Conservation (phyloP, 805 yeast genomes). For the Saturnispora quitensis region DNA sequence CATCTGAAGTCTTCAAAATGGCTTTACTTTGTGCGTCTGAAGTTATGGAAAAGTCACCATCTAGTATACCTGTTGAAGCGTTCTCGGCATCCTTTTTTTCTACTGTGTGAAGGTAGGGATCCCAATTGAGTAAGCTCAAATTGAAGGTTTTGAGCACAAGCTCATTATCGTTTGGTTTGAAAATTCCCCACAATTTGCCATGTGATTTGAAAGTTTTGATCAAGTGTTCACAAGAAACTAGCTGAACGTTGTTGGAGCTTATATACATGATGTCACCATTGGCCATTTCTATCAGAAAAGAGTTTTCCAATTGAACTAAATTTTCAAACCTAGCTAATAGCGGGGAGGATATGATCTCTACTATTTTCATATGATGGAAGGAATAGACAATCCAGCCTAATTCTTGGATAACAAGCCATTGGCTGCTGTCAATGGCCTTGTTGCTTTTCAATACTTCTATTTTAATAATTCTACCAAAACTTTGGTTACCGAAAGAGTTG, state of each 20-base stretch:
- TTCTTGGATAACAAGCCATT: conserved; percentile 22
- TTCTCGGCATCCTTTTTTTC: no score
- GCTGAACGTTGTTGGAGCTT: conserved; percentile 9
- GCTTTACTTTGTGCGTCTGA: background rate
- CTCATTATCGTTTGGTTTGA: background rate
- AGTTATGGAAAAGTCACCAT: conserved; percentile 3
- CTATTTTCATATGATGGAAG: conserved; percentile 3
- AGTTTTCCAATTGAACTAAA: conserved; percentile 8
- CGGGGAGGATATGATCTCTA: conserved; percentile 20
- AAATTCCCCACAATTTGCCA: conserved; percentile 3
- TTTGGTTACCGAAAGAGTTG: conserved; percentile 10
- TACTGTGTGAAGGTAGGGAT: background rate
- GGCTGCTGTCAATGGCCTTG: background rate
- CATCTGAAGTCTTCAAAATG: background rate
- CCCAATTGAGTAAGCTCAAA: conserved; percentile 1
- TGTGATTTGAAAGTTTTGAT: conserved; percentile 9
- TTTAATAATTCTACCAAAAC: conserved; percentile 17
- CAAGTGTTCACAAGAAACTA: background rate
- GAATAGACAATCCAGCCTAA: conserved; percentile 25
- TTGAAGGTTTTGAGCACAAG: background rate
- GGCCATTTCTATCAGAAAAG: conserved; percentile 17
- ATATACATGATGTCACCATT: conserved; percentile 15
- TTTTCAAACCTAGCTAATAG: conserved; percentile 16
- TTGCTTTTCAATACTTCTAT: conserved; percentile 7
- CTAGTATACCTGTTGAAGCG: background rate